Conservation (phyloP, 208 protist species). For the Borovskyia barvae region DNA sequence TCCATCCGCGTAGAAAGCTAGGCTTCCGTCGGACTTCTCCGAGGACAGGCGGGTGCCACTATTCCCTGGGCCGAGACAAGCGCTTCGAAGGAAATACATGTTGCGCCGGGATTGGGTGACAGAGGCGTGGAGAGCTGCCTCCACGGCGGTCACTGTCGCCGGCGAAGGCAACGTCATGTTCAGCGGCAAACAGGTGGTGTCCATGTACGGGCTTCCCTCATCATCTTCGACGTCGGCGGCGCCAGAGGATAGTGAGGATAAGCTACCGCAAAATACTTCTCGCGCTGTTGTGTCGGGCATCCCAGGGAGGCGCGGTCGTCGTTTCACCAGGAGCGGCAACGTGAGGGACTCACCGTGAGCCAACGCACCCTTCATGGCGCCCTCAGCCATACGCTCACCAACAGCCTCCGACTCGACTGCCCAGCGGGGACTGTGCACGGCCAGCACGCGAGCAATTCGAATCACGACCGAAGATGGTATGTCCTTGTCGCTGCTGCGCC, state of each 20-base stretch:
- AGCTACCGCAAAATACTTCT: no score
- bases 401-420: slow-evolving; percentile 27
- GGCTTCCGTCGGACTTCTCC: slow-evolving; percentile 12
- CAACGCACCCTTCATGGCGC: slow-evolving; percentile 42
- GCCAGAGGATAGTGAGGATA: background rate
- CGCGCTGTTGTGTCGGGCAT: slow-evolving; percentile 14
- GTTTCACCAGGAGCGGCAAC: slow-evolving; percentile 48
- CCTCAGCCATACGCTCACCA: slow-evolving; percentile 25
- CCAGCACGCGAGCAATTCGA: slow-evolving; percentile 50
- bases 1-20: slow-evolving; percentile 78
- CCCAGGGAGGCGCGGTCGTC: slow-evolving; percentile 5
- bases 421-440: slow-evolving; percentile 61
- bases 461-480: slow-evolving; percentile 22
- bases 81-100: slow-evolving; percentile 62
- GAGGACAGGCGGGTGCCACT: slow-evolving; percentile 25
- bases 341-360: slow-evolving; percentile 47
- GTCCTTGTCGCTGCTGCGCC: background rate
- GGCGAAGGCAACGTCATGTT: slow-evolving; percentile 20
- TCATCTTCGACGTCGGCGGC: background rate
- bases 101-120: slow-evolving; percentile 33
- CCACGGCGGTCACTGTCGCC: slow-evolving; percentile 14
- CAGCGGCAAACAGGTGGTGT: slow-evolving; percentile 58
- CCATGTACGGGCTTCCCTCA: slow-evolving; percentile 16
- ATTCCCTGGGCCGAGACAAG: slow-evolving; percentile 48
- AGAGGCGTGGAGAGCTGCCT: slow-evolving; percentile 24